phyloP scores from a whole-genome alignment of 73 alveolate genomes.

The Blepharisma japonicum region DNA sequence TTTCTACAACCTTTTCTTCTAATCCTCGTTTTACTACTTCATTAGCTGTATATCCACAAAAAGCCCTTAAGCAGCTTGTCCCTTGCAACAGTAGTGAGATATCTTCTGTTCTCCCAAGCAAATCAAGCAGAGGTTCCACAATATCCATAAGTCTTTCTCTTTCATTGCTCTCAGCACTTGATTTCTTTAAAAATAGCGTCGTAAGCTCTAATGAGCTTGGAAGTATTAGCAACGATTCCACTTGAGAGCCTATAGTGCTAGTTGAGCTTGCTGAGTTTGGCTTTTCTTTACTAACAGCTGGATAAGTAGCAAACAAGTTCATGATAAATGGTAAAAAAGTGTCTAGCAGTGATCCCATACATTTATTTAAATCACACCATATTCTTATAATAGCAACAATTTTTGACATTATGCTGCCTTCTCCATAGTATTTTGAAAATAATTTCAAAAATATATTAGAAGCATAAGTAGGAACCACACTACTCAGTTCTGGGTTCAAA shows the following conservation, averaged over 20 bases:
- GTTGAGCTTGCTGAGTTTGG: conserved; percentile 45
- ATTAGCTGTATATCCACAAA: conserved; percentile 62
- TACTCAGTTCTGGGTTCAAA: conserved; percentile 60
- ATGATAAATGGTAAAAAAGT: neutral
- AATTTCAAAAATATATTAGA: conserved; percentile 62
- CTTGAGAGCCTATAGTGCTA: conserved; percentile 57
- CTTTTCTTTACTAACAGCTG: neutral
- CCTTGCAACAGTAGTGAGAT: conserved; percentile 49
- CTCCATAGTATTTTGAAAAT: conserved; percentile 64
- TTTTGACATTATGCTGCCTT: conserved; percentile 57
- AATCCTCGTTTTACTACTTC: conserved; percentile 47
- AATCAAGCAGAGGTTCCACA: conserved; percentile 44
- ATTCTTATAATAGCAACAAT: conserved; percentile 73
- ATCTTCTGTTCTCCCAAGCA: conserved; percentile 52
- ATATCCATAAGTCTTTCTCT: conserved; percentile 37
- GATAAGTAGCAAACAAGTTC: neutral
- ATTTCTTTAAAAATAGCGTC: conserved; percentile 42
- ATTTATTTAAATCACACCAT: conserved; percentile 70
- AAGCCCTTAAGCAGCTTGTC: conserved; percentile 72
- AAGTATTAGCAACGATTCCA: conserved; percentile 46
- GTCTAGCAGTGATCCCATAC: conserved; percentile 48
- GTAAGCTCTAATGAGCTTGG: conserved; percentile 50
- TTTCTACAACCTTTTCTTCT: conserved; percentile 62
- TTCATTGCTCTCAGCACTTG: conserved; percentile 35
- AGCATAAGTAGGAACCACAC: conserved; percentile 63